phyloP scores from a whole-genome alignment of 2,329 filamentous ascomycete genomes.

The Aureobasidium melanogenum region DNA sequence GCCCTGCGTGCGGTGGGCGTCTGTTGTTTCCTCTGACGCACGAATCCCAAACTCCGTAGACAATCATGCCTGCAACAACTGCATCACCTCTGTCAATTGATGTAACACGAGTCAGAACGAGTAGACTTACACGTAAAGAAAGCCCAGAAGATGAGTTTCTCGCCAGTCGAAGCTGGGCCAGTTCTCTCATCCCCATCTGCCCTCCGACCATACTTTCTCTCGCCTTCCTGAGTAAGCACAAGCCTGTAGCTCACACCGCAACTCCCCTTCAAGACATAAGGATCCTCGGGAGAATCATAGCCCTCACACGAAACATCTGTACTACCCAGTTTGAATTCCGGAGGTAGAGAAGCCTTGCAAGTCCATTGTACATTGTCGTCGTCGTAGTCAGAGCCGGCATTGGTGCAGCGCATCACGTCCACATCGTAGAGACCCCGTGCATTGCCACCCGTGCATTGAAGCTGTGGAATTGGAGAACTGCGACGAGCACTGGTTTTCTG shows the following conservation, averaged over 20 bases:
- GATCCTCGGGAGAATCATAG: conserved; percentile 66
- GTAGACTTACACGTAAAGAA: conserved; percentile 44
- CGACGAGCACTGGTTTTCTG: conserved; percentile 67
- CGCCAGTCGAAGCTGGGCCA: background rate
- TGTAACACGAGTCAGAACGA: background rate
- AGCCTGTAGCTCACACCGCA: conserved; percentile 88
- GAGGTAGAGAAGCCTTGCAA: conserved; percentile 58
- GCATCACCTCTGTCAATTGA: conserved; percentile 1
- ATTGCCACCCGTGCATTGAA: conserved; percentile 63
- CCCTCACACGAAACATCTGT: conserved; percentile 94
- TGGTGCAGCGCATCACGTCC: conserved; percentile 81
- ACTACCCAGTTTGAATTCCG: conserved; percentile 64
- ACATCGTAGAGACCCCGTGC: conserved; percentile 57
- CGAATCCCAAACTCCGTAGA: conserved; percentile 22
- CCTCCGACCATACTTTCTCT: conserved; percentile 56
- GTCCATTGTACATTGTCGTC: conserved; percentile 83
- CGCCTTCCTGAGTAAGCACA: conserved; percentile 66
- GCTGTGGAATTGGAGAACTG: conserved; percentile 60
- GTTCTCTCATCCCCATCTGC: conserved; percentile 8
- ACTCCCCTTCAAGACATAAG: conserved; percentile 81
- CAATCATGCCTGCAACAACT: conserved; percentile 23
- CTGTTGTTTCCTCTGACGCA: conserved; percentile 14
- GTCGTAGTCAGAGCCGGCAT: conserved; percentile 72
- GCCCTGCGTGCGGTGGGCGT: conserved; percentile 22
- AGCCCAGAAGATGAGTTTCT: conserved; percentile 46